Base-by-base conservation (phyloP, 2,329 filamentous ascomycete genomes). In the Trichoderma sp. region DNA sequence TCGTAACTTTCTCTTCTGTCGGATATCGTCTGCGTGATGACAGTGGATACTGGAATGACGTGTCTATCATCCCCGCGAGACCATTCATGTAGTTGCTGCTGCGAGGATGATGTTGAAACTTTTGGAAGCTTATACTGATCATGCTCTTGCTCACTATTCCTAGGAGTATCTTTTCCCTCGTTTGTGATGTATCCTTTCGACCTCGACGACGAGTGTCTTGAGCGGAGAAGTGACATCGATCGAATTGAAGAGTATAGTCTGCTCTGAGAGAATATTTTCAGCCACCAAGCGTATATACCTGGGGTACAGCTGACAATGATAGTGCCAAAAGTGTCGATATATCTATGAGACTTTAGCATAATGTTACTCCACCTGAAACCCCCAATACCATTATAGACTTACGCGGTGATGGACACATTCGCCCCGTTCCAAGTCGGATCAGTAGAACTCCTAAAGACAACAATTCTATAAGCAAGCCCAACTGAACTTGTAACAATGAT, bases 401-500 rank as follows among this genome's bases (percentile, higher is more conserved):
- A 71, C 68, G 68, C 53, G 6, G 68, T 71, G 8, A 71, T 71
- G n/a, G 53, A 60, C 14, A 71, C 68, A 21, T 71, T 60, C 2
- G 68, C 35, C 8, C 68, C 68, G 27, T 71, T 71, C 68, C 68
- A 71, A 12, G 68, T 71, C 21, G 68, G 53, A n/a, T 71, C 68
- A 5, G 5, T 18, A 6, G 68, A 24, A 24, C 56, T 38, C 14
- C 18, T 71, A 5, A 62, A 16, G 21, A 71, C 53, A 33, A 71
- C 29, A 18, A 62, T 45, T 50, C 68, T 31, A 18, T 71, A 71
- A 21, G 53, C 53, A 8, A 71, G 56, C 4, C 68, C 68, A 21
- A 71, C 35, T 18, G 68, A 62, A 24, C 68, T 71, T 45, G 68
- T 71, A 9, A 71, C 35, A 62, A 71, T 71, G 6, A 71, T 63